Percentiles rank a stretch among this genome's conserved stretches.
Evolutionary conservation across 176 grass and related monocot genomes (phyloP).

Genomic region (Tillandsia fasciculata): DNA sequence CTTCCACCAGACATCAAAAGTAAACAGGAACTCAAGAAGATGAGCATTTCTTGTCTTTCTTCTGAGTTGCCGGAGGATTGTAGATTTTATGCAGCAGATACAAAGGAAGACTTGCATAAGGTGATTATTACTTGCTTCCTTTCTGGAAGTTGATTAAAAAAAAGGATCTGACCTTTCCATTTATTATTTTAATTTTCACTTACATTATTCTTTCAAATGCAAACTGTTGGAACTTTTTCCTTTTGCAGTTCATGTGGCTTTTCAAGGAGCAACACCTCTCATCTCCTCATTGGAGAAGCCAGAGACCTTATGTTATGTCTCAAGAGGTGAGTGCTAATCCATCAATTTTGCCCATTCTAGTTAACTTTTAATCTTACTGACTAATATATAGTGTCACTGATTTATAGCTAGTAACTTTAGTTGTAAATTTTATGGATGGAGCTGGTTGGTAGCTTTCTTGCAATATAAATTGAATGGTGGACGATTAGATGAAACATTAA

Average conservation of each 20-base stretch:
- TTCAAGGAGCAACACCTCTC: slow-evolving; percentile 93
- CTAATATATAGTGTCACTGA: no score
- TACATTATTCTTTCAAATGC: neutral
- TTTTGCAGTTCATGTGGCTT: slow-evolving; percentile 85
- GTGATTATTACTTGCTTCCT: slow-evolving; percentile 20
- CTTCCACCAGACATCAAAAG: slow-evolving; percentile 76
- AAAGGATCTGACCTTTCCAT: neutral
- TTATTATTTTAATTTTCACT: slow-evolving; percentile 5
- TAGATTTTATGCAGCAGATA: slow-evolving; percentile 82
- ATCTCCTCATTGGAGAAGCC: slow-evolving; percentile 86
- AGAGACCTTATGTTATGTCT: slow-evolving; percentile 91
- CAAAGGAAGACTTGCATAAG: slow-evolving; percentile 94
- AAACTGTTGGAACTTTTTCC: slow-evolving; percentile 8
- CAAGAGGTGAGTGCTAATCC: slow-evolving; percentile 43
- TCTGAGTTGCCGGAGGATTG: slow-evolving; percentile 86
- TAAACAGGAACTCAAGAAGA: slow-evolving; percentile 85
- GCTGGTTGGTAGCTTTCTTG: no score
- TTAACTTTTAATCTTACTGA: no score
- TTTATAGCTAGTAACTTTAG: no score
- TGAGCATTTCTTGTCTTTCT: slow-evolving; percentile 59
- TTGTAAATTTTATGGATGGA: no score
- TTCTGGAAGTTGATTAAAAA: slow-evolving; percentile 2
- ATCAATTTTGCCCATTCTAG: neutral
- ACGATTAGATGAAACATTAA: no score
- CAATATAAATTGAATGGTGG: no score